A percentile compares a stretch with the other conserved stretches of the same genome.
phyloP scores from a whole-genome alignment of 139 green algal species.

The Nannochloris sp. region DNA sequence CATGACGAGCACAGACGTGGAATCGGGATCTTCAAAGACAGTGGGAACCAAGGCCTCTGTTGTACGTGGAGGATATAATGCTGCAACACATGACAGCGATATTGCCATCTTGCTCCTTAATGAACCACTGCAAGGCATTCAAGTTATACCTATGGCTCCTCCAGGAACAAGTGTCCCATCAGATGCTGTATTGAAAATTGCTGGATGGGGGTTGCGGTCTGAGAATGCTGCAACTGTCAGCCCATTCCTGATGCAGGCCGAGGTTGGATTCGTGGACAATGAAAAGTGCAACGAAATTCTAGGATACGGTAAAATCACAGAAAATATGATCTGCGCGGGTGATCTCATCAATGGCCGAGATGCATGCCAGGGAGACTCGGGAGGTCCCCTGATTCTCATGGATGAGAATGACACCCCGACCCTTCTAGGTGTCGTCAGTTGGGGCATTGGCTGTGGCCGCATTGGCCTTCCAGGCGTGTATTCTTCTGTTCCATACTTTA shows the following conservation, averaged over 20 bases:
- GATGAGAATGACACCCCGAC: neutral
- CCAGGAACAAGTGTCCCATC: neutral
- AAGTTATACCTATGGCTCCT: neutral
- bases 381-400: neutral
- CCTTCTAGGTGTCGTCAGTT: neutral
- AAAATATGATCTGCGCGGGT: too few relatives aligned
- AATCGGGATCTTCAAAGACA: neutral
- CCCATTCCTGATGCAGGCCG: neutral
- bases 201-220: neutral
- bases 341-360: neutral
- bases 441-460: neutral
- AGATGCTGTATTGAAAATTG: neutral
- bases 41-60: neutral
- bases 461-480: neutral
- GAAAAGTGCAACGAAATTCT: neutral
- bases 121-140: neutral
- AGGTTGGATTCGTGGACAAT: neutral
- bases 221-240: neutral
- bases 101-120: neutral
- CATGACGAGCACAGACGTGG: too few relatives aligned
- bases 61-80: neutral
- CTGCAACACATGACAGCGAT: neutral
- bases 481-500: neutral
- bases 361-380: conserved; percentile 2
- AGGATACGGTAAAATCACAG: neutral